Percentiles rank a stretch among this genome's conserved stretches.
phyloP scores from a whole-genome alignment of 495 filamentous ascomycete genomes.

The Penicillium pulvis region DNA sequence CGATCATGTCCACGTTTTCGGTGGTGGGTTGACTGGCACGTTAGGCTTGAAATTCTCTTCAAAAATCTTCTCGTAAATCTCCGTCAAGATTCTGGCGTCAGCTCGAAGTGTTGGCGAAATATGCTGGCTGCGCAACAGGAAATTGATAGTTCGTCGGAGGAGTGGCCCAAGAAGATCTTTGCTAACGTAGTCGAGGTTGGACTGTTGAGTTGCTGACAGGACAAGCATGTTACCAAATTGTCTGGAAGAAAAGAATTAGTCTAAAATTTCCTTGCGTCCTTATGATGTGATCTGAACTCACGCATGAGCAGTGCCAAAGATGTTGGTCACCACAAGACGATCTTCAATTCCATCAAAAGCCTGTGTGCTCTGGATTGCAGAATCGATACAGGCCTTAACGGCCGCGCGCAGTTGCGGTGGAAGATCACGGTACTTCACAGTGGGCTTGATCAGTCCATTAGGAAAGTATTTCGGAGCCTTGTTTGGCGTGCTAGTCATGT shows the following conservation, averaged over 20 bases:
- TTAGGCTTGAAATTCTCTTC: constrained; percentile 19
- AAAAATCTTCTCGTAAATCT: constrained; percentile 58
- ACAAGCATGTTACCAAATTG: constrained; percentile 97
- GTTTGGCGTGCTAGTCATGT: constrained; percentile 31
- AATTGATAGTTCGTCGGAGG: constrained; percentile 65
- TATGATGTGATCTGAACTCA: constrained; percentile 54
- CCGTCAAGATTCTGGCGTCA: constrained; percentile 68
- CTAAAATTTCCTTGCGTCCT: neutral
- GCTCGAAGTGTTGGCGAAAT: constrained; percentile 67
- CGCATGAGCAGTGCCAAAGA: constrained; percentile 96
- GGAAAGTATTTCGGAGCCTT: constrained; percentile 8
- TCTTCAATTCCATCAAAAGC: constrained; percentile 75
- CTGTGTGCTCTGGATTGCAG: constrained; percentile 79
- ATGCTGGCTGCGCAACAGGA: constrained; percentile 62
- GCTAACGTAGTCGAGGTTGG: constrained; percentile 56
- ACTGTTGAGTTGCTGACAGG: constrained; percentile 75
- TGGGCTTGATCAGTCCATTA: constrained; percentile 19
- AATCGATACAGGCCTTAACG: constrained; percentile 63
- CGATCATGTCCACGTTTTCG: neutral
- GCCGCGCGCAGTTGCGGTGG: constrained; percentile 48
- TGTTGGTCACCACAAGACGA: constrained; percentile 85
- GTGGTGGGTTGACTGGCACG: constrained; percentile 21
- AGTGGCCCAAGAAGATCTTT: constrained; percentile 49
- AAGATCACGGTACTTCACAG: constrained; percentile 27
- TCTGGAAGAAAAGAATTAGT: constrained; percentile 42